Percentiles rank a stretch among this genome's conserved stretches.
Evolutionary conservation across 441 rosid species (phyloP).

Genomic region (Populus hybrid): DNA sequence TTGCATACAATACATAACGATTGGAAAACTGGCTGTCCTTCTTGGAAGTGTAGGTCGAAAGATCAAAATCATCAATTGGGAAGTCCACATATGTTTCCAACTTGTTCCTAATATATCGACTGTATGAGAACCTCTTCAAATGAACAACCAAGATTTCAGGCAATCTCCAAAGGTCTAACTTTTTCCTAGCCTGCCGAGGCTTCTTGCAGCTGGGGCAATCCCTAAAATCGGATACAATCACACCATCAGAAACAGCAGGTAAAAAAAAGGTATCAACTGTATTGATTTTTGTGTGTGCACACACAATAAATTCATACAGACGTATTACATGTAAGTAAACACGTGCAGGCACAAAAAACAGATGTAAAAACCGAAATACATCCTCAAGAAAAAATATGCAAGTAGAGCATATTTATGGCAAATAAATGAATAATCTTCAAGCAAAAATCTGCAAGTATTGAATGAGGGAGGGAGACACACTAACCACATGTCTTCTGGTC

Average conservation of each 20-base stretch:
- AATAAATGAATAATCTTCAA: background rate
- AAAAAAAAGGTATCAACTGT: slow-evolving; percentile 2
- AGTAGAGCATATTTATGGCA: too few species aligned
- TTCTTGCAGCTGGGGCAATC: slow-evolving; percentile 64
- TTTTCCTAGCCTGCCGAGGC: slow-evolving; percentile 61
- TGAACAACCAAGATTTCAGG: slow-evolving; percentile 70
- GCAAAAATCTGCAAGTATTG: background rate
- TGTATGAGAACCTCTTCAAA: slow-evolving; percentile 68
- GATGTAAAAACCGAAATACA: background rate
- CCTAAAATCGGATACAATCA: slow-evolving; percentile 30
- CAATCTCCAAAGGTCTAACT: slow-evolving; percentile 71
- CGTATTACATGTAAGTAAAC: background rate
- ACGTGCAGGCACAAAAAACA: background rate
- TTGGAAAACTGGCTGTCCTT: slow-evolving; percentile 28
- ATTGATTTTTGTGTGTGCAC: background rate
- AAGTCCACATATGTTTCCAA: slow-evolving; percentile 72
- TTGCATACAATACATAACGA: slow-evolving; percentile 50
- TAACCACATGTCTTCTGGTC: slow-evolving; percentile 86
- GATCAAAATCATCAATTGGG: slow-evolving; percentile 58
- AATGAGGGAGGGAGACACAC: slow-evolving; percentile 18
- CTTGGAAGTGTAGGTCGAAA: slow-evolving; percentile 46
- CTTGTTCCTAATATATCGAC: slow-evolving; percentile 51
- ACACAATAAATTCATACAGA: background rate
- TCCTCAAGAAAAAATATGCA: background rate
- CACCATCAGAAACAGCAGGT: slow-evolving; percentile 8